Percentiles rank a stretch among this genome's conserved stretches.
Evolutionary conservation across 148 eudicot genomes (phyloP).

Genomic region (Amaranthus hypochondriacus): DNA sequence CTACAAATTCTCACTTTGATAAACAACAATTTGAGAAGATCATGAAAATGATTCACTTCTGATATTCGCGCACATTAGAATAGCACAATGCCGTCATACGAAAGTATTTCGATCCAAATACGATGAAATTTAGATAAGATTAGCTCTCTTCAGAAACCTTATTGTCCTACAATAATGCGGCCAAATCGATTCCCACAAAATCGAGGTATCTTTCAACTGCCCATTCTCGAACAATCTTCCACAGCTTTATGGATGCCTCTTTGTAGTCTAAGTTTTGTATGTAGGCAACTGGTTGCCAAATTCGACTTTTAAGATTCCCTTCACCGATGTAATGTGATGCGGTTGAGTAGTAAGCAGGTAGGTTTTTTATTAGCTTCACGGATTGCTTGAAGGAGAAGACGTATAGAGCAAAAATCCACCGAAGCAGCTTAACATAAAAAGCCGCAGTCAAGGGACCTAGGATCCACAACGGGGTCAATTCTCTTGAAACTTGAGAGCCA

Average conservation of each 20-base stretch:
- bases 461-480: conserved; percentile 84
- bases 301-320: conserved; percentile 50
- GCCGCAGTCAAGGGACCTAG: conserved; percentile 62
- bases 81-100: conserved; percentile 6
- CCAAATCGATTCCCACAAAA: conserved; percentile 79
- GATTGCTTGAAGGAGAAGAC: conserved; percentile 66
- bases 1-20: conserved; percentile 13
- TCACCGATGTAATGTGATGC: conserved; percentile 33
- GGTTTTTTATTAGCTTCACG: conserved; percentile 40
- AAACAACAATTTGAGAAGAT: conserved; percentile 1
- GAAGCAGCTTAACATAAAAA: conserved; percentile 54
- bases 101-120: conserved; percentile 3
- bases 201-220: conserved; percentile 59
- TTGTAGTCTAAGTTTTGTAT: conserved; percentile 40
- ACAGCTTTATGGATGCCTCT: conserved; percentile 14
- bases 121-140: conserved; percentile 39
- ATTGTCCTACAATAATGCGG: conserved; percentile 62
- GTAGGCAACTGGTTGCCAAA: conserved; percentile 47
- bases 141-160: conserved; percentile 66
- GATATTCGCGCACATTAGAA: conserved; percentile 3
- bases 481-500: conserved; percentile 75
- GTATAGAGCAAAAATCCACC: conserved; percentile 44
- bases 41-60: not conserved
- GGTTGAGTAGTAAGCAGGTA: conserved; percentile 39
- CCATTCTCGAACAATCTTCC: not conserved